Evolutionary conservation across 1,284 basidiomycete genomes (phyloP).

Genomic region (Lignosus rhinocerotis): DNA sequence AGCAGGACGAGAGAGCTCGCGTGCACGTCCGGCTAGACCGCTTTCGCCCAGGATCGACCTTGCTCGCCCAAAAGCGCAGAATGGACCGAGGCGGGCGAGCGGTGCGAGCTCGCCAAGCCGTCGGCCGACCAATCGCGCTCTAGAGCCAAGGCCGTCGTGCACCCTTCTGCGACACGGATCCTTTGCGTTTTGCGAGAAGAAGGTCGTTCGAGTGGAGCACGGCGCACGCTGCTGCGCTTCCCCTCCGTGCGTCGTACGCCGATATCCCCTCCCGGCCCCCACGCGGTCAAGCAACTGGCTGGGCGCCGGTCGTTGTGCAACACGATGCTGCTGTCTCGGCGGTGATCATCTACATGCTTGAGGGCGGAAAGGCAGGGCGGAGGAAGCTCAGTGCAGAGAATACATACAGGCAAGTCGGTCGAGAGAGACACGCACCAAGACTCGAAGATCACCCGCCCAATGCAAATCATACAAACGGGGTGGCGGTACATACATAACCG

Average conservation of each 20-base stretch:
- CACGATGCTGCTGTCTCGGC: no score
- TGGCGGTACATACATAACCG: conserved; percentile 9
- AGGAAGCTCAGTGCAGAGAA: no score
- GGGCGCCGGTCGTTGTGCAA: no score
- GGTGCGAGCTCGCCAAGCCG: conserved; percentile 8
- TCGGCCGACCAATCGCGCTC: conserved; percentile 4
- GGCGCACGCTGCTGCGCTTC: no score
- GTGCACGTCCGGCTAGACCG: conserved; percentile 1
- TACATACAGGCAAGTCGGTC: no score
- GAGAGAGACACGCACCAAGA: conserved; percentile 10
- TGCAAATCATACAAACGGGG: conserved; percentile 1
- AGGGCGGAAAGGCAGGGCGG: no score
- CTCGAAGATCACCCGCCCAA: neutral
- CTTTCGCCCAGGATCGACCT: neutral
- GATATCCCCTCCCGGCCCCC: no score
- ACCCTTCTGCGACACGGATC: neutral
- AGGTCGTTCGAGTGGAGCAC: neutral
- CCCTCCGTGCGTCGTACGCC: no score
- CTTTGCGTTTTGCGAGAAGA: neutral
- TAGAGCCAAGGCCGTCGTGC: conserved; percentile 4
- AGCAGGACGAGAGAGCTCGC: conserved; percentile 7
- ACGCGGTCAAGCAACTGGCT: no score
- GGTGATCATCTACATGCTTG: no score
- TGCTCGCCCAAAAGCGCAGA: neutral
- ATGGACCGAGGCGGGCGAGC: neutral